Evolutionary conservation across 371 early-diverging fungal species (phyloP), one percentile per base, ranked within the genome.

Genomic region (Mucor lusitanicus): DNA sequence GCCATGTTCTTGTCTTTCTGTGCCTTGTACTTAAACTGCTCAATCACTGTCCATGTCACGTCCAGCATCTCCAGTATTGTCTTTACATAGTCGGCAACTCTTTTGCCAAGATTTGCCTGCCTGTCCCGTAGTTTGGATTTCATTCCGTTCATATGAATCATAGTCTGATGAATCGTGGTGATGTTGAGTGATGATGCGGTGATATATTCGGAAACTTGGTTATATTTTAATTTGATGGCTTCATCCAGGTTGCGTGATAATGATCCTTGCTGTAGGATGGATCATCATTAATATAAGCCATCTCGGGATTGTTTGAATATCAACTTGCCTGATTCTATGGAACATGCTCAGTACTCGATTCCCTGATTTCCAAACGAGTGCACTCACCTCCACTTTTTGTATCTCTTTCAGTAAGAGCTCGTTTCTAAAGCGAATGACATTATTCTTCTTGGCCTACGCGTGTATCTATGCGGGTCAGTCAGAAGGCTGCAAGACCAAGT

Each of bases 31-130:
- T 67, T 67, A 19, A 67, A 68, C 30, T 68, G 57, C 40, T 72
- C 64, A 8, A 72, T 68, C 12, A 72, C 48, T 12, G 64, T 64
- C 72, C 72, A 72, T 7, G 68, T 64, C 0, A 61, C 33, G 57
- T 61, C 65, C 1, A 72, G 23, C 9, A 67, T 27, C 12, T 67
- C 44, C 23, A 71, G 39, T 8, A 67, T 33, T 7, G 42, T 37
- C 55, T 64, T 44, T 8, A 64, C 65, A 25, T 57, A 33, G 7
- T 46, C 35, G 25, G 59, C 42, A 6, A 64, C 48, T 17, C 46
- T 58, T 19, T 21, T 13, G 2, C 40, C 56, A 28, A 64, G 42
- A 3, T 30, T 28, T 25, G n/a, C 19, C 56, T 42, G 55, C 40
- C 19, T 40, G 11, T 64, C 39, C 50, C 48, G 44, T 61, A 61